These are phyloP conservation scores for Larix sibirica DNA, from an alignment of 83 land plant genomes.

Conservation along the genomic window DNA sequence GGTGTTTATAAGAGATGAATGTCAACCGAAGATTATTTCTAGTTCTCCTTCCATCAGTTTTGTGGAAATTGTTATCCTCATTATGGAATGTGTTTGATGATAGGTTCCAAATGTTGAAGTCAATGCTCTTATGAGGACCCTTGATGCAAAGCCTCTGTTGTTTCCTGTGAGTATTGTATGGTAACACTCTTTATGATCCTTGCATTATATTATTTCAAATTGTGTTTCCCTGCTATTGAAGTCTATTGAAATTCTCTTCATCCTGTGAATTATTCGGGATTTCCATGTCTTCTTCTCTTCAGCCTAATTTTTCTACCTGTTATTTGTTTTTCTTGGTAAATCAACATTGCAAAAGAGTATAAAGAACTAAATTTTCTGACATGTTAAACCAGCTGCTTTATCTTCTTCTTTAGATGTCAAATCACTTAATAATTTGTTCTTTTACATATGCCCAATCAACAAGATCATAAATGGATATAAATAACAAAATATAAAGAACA, in stretches of 20 bases:
- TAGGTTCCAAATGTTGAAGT: constrained; percentile 96
- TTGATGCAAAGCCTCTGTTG: constrained; percentile 82
- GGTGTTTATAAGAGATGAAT: neutral
- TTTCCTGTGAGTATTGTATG: constrained; percentile 76
- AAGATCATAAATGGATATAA: too few relatives aligned
- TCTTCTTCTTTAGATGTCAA: too few relatives aligned
- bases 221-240: neutral
- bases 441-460: too few relatives aligned
- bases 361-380: neutral
- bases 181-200: neutral
- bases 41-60: neutral
- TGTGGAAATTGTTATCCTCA: neutral
- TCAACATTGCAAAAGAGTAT: neutral
- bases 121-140: constrained; percentile 89
- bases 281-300: neutral
- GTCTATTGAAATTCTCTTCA: too few relatives aligned
- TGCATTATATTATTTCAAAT: too few relatives aligned
- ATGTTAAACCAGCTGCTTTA: too few relatives aligned
- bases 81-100: neutral
- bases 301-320: neutral
- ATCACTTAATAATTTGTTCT: too few relatives aligned
- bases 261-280: neutral
- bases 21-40: neutral
- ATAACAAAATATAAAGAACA: too few relatives aligned
- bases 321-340: neutral